A percentile compares a stretch with the other conserved stretches of the same genome.
phyloP scores from a whole-genome alignment of 176 grass and related monocot genomes.

The Triticum aestivum region IWGSC_CS_RefSeq_v2.1 NC_057811.1:416743383-416743882 shows the following conservation, averaged over 20 bases:
- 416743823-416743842: background rate
- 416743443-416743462: background rate
- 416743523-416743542: background rate
- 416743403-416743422: constrained; percentile 12
- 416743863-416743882: background rate
- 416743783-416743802: constrained; percentile 25
- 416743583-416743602: background rate
- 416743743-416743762: background rate
- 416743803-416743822: background rate
- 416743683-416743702: too few relatives aligned
- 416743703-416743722: background rate
- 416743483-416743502: background rate
- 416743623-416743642: background rate
- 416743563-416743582: background rate
- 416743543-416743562: background rate
- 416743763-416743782: background rate
- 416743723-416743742: background rate
- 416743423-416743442: background rate
- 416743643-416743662: background rate
- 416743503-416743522: background rate
- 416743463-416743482: background rate
- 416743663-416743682: background rate
- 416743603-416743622: background rate
- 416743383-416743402: background rate
- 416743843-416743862: background rate